phyloP scores from a whole-genome alignment of 495 filamentous ascomycete species.

The Hyaloscypha finlandica region DNA sequence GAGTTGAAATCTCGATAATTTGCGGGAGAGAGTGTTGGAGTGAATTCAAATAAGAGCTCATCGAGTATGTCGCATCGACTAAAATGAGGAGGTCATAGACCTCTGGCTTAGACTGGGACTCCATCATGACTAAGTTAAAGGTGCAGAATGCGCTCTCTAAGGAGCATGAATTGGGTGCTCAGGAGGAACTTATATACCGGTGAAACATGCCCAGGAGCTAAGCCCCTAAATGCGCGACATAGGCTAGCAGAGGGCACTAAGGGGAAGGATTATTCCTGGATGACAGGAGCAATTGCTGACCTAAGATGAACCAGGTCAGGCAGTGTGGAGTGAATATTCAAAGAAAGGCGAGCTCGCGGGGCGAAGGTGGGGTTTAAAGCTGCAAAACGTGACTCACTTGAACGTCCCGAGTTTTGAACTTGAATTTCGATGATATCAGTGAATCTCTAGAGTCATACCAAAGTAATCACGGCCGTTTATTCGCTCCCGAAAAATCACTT shows the following conservation, averaged over 20 bases:
- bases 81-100: constrained; percentile 42
- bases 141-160: too few species aligned
- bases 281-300: background rate
- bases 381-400: background rate
- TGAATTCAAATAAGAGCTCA: constrained; percentile 40
- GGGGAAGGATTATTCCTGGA: background rate
- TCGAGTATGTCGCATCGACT: constrained; percentile 47
- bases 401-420: background rate
- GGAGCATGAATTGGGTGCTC: too few species aligned
- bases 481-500: background rate
- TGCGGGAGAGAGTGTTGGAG: constrained; percentile 45
- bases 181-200: too few species aligned
- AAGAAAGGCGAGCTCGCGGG: background rate
- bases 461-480: background rate
- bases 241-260: too few species aligned
- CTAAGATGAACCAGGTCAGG: background rate
- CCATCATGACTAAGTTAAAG: background rate
- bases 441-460: background rate
- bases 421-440: background rate
- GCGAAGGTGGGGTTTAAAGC: background rate
- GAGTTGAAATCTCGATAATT: constrained; percentile 45
- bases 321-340: background rate
- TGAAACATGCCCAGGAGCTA: background rate
- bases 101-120: background rate
- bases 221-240: too few species aligned